phyloP scores from a whole-genome alignment of 2,329 filamentous ascomycete genomes.

The Cladosporium sp. region DNA sequence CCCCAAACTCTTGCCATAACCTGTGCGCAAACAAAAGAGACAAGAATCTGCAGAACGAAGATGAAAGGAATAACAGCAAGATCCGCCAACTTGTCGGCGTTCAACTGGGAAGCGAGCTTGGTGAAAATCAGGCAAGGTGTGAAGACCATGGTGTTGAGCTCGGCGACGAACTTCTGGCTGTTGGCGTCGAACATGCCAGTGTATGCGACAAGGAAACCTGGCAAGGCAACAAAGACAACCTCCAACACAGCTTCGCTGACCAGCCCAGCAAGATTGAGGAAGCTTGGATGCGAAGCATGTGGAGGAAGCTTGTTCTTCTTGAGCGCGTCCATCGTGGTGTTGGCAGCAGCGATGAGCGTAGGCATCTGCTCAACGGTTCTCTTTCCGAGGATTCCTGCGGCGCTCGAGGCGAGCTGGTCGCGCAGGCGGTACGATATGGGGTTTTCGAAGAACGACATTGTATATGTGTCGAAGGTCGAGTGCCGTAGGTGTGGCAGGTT shows the following conservation, averaged over 20 bases:
- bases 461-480: background rate
- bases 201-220: slow-evolving; percentile 86
- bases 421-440: slow-evolving; percentile 37
- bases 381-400: slow-evolving; percentile 37
- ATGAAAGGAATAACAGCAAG: slow-evolving; percentile 94
- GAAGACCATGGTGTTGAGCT: slow-evolving; percentile 93
- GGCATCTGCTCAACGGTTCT: slow-evolving; percentile 26
- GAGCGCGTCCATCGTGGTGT: slow-evolving; percentile 24
- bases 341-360: slow-evolving; percentile 27
- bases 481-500: background rate
- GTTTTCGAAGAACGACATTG: slow-evolving; percentile 7
- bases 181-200: slow-evolving; percentile 92
- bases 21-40: slow-evolving; percentile 76
- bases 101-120: slow-evolving; percentile 91
- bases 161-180: slow-evolving; percentile 93
- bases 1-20: slow-evolving; percentile 69
- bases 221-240: slow-evolving; percentile 89
- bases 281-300: slow-evolving; percentile 55
- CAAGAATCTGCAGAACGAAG: slow-evolving; percentile 78
- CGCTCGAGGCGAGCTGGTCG: slow-evolving; percentile 20
- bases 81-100: slow-evolving; percentile 81
- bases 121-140: slow-evolving; percentile 97
- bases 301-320: slow-evolving; percentile 22
- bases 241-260: slow-evolving; percentile 95
- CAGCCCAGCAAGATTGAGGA: slow-evolving; percentile 68